These are phyloP conservation scores for Tolypocladium sp. DNA, from an alignment of 2,329 filamentous ascomycete species.

Conservation along the genomic window DNA sequence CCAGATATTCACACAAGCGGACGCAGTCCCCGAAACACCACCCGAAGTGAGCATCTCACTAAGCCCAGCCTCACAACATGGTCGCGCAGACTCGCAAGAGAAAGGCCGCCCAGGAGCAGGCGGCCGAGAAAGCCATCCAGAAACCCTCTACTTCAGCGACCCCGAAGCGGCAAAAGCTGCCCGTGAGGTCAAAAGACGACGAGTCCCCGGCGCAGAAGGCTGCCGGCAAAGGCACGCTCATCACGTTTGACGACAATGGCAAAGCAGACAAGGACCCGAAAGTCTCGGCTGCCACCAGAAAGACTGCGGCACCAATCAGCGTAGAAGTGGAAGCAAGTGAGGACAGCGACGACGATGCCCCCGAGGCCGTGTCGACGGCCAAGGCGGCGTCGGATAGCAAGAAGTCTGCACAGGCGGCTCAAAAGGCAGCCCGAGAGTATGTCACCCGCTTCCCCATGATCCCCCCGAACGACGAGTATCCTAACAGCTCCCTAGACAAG, in stretches of 20 bases:
- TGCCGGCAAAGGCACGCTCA: constrained; percentile 16
- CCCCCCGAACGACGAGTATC: no score
- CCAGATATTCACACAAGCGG: not conserved
- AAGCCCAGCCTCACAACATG: constrained; percentile 5
- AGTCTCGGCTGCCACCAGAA: not conserved
- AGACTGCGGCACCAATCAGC: constrained; percentile 12
- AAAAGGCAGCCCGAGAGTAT: constrained; percentile 43
- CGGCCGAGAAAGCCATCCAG: constrained; percentile 4
- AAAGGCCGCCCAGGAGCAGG: constrained; percentile 14
- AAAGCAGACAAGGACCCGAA: constrained; percentile 12
- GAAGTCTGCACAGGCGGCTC: constrained; percentile 35
- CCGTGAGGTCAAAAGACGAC: constrained; percentile 23
- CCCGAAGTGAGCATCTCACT: not conserved
- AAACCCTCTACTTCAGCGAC: constrained; percentile 7
- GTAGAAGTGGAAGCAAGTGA: constrained; percentile 25
- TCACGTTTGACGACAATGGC: constrained; percentile 25
- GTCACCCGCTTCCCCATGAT: constrained; percentile 11
- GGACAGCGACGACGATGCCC: constrained; percentile 45
- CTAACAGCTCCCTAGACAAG: constrained; percentile 28
- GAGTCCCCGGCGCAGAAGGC: constrained; percentile 6
- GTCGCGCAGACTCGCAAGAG: constrained; percentile 17
- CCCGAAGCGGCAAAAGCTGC: constrained; percentile 18
- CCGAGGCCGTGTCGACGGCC: constrained; percentile 48
- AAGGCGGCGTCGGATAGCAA: constrained; percentile 36
- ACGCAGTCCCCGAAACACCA: not conserved